A percentile compares a stretch with the other conserved stretches of the same genome.
Conservation (phyloP, 129 eudicot genomes). For the Centrapalus pauciflorus region DNA sequence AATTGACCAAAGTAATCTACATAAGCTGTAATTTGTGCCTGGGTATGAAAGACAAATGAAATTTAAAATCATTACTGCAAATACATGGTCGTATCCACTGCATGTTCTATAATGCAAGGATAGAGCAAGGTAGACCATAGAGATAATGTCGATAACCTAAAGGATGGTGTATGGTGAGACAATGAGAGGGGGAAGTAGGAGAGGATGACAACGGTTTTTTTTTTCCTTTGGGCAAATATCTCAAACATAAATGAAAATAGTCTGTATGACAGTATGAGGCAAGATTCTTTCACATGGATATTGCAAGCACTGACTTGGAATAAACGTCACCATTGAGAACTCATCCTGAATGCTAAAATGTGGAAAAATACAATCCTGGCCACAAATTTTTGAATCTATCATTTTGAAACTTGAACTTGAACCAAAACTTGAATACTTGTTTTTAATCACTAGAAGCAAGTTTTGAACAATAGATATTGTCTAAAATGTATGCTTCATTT, state of each 20-base stretch:
- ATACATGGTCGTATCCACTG: neutral
- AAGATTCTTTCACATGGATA: too few species aligned
- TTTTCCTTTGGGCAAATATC: too few species aligned
- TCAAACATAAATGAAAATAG: too few species aligned
- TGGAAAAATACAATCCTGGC: neutral
- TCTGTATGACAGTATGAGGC: too few species aligned
- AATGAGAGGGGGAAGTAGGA: too few species aligned
- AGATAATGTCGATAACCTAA: neutral
- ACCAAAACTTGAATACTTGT: neutral
- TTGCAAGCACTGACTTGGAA: too few species aligned
- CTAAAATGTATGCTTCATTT: too few species aligned
- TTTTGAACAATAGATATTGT: neutral
- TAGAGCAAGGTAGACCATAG: neutral
- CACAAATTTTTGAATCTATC: neutral
- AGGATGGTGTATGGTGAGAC: too few species aligned
- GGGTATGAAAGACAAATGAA: conserved; percentile 10
- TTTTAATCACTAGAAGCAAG: neutral
- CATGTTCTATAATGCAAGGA: neutral
- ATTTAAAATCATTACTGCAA: neutral
- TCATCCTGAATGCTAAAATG: too few species aligned
- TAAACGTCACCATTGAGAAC: too few species aligned
- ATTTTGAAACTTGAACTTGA: neutral
- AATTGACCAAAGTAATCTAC: conserved; percentile 92
- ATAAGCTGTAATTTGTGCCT: conserved; percentile 85
- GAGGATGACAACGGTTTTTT: too few species aligned